Conservation (phyloP, 805 yeast species). For the Komagataella kurtzmanii region DNA sequence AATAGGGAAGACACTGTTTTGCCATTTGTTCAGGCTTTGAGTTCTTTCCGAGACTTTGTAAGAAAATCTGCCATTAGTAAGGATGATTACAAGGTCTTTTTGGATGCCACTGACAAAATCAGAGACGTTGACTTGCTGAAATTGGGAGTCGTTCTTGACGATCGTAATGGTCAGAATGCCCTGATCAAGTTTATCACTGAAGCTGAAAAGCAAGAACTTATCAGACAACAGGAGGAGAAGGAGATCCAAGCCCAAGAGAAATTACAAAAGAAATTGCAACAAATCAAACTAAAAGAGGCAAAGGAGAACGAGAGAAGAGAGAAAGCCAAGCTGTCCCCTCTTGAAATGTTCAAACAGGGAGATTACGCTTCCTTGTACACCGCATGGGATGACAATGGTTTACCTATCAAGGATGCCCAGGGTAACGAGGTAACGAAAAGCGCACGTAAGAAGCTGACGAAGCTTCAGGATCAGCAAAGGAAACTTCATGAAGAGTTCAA, state of each 20-base stretch:
- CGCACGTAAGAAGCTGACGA: conserved; percentile 67
- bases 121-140: conserved; percentile 61
- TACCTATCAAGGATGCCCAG: conserved; percentile 62
- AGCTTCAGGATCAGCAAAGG: conserved; percentile 68
- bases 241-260: conserved; percentile 38
- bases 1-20: conserved; percentile 51
- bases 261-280: conserved; percentile 45
- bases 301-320: conserved; percentile 50
- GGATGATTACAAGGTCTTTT: conserved; percentile 35
- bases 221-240: conserved; percentile 47
- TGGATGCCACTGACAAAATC: conserved; percentile 61
- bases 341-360: conserved; percentile 54
- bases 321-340: conserved; percentile 59
- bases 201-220: conserved; percentile 53
- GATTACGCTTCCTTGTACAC: conserved; percentile 28
- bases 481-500: conserved; percentile 66
- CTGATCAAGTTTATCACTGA: conserved; percentile 68
- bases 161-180: conserved; percentile 72
- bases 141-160: conserved; percentile 79
- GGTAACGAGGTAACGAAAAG: conserved; percentile 86
- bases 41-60: conserved; percentile 72
- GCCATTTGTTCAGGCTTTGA: conserved; percentile 71
- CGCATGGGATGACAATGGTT: conserved; percentile 76
- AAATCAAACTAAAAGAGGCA: conserved; percentile 38
- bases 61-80: conserved; percentile 59